A percentile compares a stretch with the other conserved stretches of the same genome.
Evolutionary conservation across 1,284 basidiomycete species (phyloP).

Genomic region (Marasmius sp.): DNA sequence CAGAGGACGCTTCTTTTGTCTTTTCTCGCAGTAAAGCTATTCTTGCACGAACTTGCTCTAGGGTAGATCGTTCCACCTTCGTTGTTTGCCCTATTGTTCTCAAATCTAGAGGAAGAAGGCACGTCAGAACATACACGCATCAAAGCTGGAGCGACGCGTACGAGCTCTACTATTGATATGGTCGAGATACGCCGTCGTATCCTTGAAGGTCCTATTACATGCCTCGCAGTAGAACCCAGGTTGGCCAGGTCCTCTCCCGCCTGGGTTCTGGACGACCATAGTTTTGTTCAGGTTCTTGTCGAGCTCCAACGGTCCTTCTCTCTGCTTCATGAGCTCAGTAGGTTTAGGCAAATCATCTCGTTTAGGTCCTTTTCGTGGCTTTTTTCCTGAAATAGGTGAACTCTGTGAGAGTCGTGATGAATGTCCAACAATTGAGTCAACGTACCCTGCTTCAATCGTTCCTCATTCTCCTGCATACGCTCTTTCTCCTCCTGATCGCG

Average conservation of each 20-base stretch:
- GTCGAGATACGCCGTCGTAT: conserved; percentile 91
- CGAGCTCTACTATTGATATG: conserved; percentile 95
- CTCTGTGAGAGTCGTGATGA: conserved; percentile 3
- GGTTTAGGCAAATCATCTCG: conserved; percentile 81
- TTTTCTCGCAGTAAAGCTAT: conserved; percentile 88
- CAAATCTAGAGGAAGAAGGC: conserved; percentile 63
- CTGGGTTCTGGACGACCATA: conserved; percentile 84
- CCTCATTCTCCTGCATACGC: conserved; percentile 84
- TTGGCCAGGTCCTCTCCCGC: conserved; percentile 79
- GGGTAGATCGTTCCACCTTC: conserved; percentile 84
- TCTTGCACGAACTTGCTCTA: conserved; percentile 88
- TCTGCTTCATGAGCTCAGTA: conserved; percentile 85
- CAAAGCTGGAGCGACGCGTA: conserved; percentile 44
- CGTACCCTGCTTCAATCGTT: conserved; percentile 78
- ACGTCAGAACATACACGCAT: background rate
- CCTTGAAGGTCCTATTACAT: conserved; percentile 91
- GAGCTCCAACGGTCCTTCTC: conserved; percentile 79
- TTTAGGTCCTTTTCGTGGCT: conserved; percentile 64
- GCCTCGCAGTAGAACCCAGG: conserved; percentile 92
- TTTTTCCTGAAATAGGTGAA: conserved; percentile 63
- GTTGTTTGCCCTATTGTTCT: conserved; percentile 93
- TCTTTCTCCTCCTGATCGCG: conserved; percentile 77
- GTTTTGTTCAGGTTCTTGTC: conserved; percentile 93
- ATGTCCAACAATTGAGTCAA: conserved; percentile 5
- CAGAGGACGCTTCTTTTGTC: conserved; percentile 75